phyloP scores from a whole-genome alignment of 495 filamentous ascomycete species.

The Xylaria longipes region DNA sequence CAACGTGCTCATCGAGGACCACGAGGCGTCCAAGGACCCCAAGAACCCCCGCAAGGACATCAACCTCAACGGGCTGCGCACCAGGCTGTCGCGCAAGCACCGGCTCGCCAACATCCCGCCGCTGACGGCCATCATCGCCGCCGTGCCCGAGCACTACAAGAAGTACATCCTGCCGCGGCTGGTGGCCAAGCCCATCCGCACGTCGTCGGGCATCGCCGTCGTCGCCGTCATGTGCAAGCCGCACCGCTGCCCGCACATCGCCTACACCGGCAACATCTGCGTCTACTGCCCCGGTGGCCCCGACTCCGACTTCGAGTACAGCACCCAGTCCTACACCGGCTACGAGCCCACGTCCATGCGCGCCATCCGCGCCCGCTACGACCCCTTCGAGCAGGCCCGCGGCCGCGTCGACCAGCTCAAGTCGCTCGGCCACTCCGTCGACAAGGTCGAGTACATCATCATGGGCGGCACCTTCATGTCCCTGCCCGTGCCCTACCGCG shows the following conservation, averaged over 20 bases:
- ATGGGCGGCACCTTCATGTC: slow-evolving; percentile 99
- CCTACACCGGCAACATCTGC: slow-evolving; percentile 97
- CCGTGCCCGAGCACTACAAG: slow-evolving; percentile 98
- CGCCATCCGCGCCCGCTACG: slow-evolving; percentile 94
- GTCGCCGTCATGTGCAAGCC: slow-evolving; percentile 99
- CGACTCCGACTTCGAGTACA: slow-evolving; percentile 98
- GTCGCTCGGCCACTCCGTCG: slow-evolving; percentile 90
- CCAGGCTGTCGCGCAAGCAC: slow-evolving; percentile 92
- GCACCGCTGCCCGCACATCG: slow-evolving; percentile 95
- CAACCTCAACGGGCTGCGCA: slow-evolving; percentile 88
- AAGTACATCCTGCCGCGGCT: slow-evolving; percentile 97
- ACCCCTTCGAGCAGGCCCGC: slow-evolving; percentile 96
- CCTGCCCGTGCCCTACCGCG: slow-evolving; percentile 82
- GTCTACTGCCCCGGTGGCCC: slow-evolving; percentile 98
- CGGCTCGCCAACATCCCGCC: slow-evolving; percentile 83
- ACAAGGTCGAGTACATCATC: slow-evolving; percentile 99
- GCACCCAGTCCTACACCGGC: slow-evolving; percentile 96
- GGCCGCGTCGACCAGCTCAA: slow-evolving; percentile 97
- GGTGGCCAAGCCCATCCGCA: slow-evolving; percentile 94
- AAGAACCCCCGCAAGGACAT: slow-evolving; percentile 78
- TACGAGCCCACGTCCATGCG: slow-evolving; percentile 99
- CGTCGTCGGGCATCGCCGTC: slow-evolving; percentile 96
- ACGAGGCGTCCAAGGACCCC: slow-evolving; percentile 77
- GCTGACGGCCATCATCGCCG: slow-evolving; percentile 94
- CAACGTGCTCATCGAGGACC: slow-evolving; percentile 88